A percentile compares a stretch with the other conserved stretches of the same genome.
Conservation (phyloP, 768 basidiomycete genomes). For the Mycena vitilis region DNA sequence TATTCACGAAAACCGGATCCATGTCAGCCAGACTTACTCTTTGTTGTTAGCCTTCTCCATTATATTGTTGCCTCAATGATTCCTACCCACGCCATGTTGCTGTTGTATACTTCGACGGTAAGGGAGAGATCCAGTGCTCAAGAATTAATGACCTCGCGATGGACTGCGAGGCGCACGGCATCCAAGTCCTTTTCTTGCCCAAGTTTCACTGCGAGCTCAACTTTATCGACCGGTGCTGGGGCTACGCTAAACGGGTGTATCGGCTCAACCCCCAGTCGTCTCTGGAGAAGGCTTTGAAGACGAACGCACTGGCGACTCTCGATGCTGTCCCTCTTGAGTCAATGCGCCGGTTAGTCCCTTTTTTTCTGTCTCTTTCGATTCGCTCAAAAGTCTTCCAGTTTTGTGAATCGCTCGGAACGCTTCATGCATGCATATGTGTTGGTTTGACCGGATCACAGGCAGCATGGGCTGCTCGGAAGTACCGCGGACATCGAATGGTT, state of each 20-base stretch:
- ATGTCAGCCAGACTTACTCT: no score
- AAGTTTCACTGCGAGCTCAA: slow-evolving; percentile 24
- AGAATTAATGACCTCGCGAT: no score
- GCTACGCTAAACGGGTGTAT: slow-evolving; percentile 16
- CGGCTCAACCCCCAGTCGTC: slow-evolving; percentile 10
- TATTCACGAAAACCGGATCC: no score
- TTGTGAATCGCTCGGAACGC: not conserved
- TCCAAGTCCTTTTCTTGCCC: slow-evolving; percentile 26
- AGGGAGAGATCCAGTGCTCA: no score
- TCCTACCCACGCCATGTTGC: no score
- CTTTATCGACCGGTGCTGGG: slow-evolving; percentile 23
- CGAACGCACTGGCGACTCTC: slow-evolving; percentile 39
- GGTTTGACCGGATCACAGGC: slow-evolving; percentile 1
- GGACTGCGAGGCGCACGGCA: slow-evolving; percentile 36
- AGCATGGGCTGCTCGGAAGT: slow-evolving; percentile 5
- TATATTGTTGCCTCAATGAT: no score
- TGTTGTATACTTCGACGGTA: no score
- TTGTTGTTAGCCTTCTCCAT: no score
- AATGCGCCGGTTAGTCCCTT: slow-evolving; percentile 13
- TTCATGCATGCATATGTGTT: slow-evolving; percentile 1
- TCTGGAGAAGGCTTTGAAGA: slow-evolving; percentile 39
- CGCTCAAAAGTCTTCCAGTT: not conserved
- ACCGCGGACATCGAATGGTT: slow-evolving; percentile 5
- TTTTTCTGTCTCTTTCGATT: not conserved
- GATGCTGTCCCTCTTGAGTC: slow-evolving; percentile 35